Percentiles rank a stretch among this genome's conserved stretches.
phyloP scores from a whole-genome alignment of 768 basidiomycete genomes.

The Leccinellum rugosiceps region DNA sequence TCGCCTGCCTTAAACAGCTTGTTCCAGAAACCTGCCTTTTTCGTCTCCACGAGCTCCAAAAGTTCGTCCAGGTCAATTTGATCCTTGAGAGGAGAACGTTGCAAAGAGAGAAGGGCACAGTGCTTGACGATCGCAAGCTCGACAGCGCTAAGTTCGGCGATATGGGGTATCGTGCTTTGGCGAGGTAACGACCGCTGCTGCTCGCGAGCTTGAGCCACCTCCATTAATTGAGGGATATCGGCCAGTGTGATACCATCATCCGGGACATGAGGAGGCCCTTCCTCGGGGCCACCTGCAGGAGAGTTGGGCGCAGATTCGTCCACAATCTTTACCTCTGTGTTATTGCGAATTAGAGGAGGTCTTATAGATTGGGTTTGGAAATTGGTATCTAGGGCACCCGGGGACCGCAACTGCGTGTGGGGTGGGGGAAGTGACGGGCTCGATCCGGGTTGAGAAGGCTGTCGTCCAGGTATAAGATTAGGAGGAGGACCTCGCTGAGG shows the following conservation, averaged over 20 bases:
- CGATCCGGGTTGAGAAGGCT: constrained; percentile 33
- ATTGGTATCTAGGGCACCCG: constrained; percentile 35
- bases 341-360: constrained; percentile 71
- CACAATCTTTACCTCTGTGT: constrained; percentile 85
- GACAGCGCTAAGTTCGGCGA: constrained; percentile 79
- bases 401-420: constrained; percentile 40
- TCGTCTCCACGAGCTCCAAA: constrained; percentile 85
- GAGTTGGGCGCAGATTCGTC: constrained; percentile 77
- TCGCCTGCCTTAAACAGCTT: constrained; percentile 89
- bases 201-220: constrained; percentile 86
- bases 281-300: constrained; percentile 51
- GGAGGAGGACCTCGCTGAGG: constrained; percentile 37
- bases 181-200: constrained; percentile 81
- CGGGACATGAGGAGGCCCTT: constrained; percentile 36
- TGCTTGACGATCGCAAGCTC: constrained; percentile 92
- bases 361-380: constrained; percentile 48
- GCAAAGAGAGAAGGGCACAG: constrained; percentile 77
- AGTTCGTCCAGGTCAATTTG: constrained; percentile 91
- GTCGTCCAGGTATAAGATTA: constrained; percentile 35
- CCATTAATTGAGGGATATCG: constrained; percentile 90
- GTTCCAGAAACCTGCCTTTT: constrained; percentile 95
- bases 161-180: constrained; percentile 73
- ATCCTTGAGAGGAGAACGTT: constrained; percentile 73
- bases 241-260: constrained; percentile 91
- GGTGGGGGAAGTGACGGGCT: constrained; percentile 32